Base-by-base conservation (phyloP, 306 rosid species). In the Oemleria cerasiformis region DNA sequence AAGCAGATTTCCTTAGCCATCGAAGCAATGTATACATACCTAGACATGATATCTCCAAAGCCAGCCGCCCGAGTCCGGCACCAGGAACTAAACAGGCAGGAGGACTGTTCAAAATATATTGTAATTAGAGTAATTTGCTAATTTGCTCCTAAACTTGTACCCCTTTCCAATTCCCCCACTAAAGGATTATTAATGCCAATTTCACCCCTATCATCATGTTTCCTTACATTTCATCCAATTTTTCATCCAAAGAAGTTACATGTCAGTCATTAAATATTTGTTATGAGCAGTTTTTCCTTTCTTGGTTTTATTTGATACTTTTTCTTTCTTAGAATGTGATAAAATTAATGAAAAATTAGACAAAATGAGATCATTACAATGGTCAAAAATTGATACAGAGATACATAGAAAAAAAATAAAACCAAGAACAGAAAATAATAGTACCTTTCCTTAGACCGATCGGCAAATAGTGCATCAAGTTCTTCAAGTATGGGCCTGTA, bases 41-140 rank as follows among this genome's bases (percentile, higher is more conserved):
- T 83, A 81, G 83, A 80, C 88, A 81, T 55, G 99, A 94, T 71
- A 94, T 91, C 84, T 94, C 97, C 77, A 94, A 74, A 68, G 99
- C 97, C 84, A 94, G 79, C 81, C 99, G 80, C 67, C 99, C 99
- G 64, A 94, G 97, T 86, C 99, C 99, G 79, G 97, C 97, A 70
- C 99, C 99, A 70, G 99, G 99, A 83, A 91, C 97, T 86, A 94
- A 94, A 84, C 99, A 94, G 55, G 97, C 71, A 78, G 96, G 97
- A 79, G 99, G 90, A 75, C 99, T 94, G 92, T 76, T 67, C 34
- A 69, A 77, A 56, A 79, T 73, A 75, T 65, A 62, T 9, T 55
- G 79, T 58, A 65, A 71, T 74, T 79, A 80, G 36, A 30, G 36
- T 30, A 30, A 30, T 30, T 30, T 30, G 2, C 36, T 2, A 1